A percentile compares a stretch with the other conserved stretches of the same genome.
Conservation (phyloP, 441 rosid species). For the Erodium moschatum region DNA sequence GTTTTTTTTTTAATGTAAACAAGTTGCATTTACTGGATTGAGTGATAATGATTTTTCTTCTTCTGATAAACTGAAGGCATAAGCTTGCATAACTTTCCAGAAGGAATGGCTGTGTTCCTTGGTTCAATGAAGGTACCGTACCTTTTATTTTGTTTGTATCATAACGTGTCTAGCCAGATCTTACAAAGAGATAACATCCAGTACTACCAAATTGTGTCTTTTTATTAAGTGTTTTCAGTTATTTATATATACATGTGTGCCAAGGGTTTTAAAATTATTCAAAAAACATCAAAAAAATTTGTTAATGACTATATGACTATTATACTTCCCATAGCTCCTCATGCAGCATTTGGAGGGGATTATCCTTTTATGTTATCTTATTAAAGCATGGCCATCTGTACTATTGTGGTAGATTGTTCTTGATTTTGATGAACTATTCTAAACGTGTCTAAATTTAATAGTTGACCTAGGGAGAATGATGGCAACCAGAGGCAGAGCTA, state of each 20-base stretch:
- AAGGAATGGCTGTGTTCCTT: conserved; percentile 98
- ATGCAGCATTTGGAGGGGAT: background rate
- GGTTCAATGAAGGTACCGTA: conserved; percentile 80
- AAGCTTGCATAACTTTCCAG: conserved; percentile 98
- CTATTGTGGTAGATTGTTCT: background rate
- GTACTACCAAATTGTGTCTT: background rate
- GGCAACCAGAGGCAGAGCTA: too few species aligned
- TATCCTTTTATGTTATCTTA: background rate
- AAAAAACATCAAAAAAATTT: background rate
- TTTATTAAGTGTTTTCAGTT: background rate
- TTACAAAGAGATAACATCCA: background rate
- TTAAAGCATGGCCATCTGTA: background rate
- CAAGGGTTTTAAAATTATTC: background rate
- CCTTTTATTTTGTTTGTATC: conserved; percentile 10
- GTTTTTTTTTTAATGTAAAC: background rate
- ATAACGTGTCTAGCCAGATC: background rate
- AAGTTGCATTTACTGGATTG: conserved; percentile 7
- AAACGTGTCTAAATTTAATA: background rate
- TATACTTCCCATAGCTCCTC: background rate
- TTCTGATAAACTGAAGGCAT: conserved; percentile 47
- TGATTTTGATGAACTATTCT: background rate
- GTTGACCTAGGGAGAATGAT: background rate
- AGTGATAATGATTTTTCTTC: conserved; percentile 13
- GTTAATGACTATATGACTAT: background rate
- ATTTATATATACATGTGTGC: background rate